Conservation (phyloP, 768 basidiomycete genomes). For the Boletus pseudopeckii region DNA sequence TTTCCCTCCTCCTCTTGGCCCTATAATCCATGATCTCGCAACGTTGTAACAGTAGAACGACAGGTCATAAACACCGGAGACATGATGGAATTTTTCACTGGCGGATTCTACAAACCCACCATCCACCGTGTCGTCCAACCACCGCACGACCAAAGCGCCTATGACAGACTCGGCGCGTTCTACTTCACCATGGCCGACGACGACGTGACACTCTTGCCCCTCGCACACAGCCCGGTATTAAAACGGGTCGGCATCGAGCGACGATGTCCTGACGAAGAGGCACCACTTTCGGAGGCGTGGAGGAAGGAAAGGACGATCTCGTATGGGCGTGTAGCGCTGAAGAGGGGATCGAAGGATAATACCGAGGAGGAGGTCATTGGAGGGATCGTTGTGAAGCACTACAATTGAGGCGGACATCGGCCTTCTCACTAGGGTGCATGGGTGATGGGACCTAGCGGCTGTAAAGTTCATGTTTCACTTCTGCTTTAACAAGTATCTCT, state of each 20-base stretch:
- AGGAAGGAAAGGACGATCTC: constrained; percentile 46
- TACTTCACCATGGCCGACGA: constrained; percentile 57
- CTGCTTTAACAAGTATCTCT: too few species aligned
- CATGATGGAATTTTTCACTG: constrained; percentile 54
- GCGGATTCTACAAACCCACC: constrained; percentile 55
- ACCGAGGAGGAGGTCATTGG: constrained; percentile 55
- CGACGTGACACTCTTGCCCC: constrained; percentile 43
- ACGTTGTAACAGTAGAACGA: not conserved
- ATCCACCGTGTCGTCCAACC: constrained; percentile 62
- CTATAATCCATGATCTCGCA: not conserved
- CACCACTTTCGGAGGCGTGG: constrained; percentile 51
- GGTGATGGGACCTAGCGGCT: too few species aligned
- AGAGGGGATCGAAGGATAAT: constrained; percentile 35
- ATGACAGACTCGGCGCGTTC: constrained; percentile 51
- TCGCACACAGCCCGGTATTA: constrained; percentile 46
- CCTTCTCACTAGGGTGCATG: too few species aligned
- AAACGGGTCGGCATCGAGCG: constrained; percentile 39
- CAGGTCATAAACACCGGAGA: constrained; percentile 62
- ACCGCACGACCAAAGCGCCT: constrained; percentile 45
- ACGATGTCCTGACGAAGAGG: constrained; percentile 36
- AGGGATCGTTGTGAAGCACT: constrained; percentile 56
- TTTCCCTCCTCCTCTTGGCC: not conserved
- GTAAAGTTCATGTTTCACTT: too few species aligned
- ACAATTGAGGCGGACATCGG: constrained; percentile 35
- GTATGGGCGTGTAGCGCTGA: constrained; percentile 47